Evolutionary conservation across 1,284 basidiomycete genomes (phyloP), one percentile per base, ranked within the genome.

Genomic region (Ganoderma lucidum): DNA sequence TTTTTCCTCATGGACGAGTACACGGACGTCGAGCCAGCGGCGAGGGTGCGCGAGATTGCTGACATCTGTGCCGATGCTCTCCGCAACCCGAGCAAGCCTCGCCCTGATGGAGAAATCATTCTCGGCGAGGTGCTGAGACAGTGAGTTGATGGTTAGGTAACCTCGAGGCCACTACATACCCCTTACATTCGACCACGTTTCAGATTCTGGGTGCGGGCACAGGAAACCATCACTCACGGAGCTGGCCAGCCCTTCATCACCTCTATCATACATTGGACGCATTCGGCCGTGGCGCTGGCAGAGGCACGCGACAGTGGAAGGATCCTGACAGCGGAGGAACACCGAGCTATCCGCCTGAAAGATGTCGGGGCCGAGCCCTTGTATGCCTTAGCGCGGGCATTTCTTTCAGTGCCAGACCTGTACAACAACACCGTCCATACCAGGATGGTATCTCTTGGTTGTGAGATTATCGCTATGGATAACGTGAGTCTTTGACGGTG

Each of bases 1-100:
- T 82, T 83, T 70, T 85, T 84, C 70, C 78, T 82, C 14, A 76
- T 83, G 53, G 84, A 85, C 68, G 83, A 85, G 66, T 81, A 82
- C 68, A 80, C 81, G 15, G 83, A 85, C 67, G 72, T 78, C 0
- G 77, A 78, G 37, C 65, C 74, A 28, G 74, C 74, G 2, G 61
- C 75, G 2, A 70, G 65, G n/a, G 79, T 76, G 56, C 73, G 69
- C 6, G 41, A 72, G 32, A 71, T 78, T 62, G 14, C 32, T 28
- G 19, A 10, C 3, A 28, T 44, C 4, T 8, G 32, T 39, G 23
- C 62, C 39, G 60, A 66, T 23, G 65, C 65, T 2, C 35, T 62
- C 2, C 28, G 37, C 1, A 62, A 66, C 9, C 48, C 65, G 2
- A 37, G 62, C 60, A 66, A 62, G 39, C 37, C 65, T 8, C 65